These are phyloP conservation scores for Capsicum pubescens DNA, from an alignment of 257 asterid species.

Conservation along the genomic window DNA sequence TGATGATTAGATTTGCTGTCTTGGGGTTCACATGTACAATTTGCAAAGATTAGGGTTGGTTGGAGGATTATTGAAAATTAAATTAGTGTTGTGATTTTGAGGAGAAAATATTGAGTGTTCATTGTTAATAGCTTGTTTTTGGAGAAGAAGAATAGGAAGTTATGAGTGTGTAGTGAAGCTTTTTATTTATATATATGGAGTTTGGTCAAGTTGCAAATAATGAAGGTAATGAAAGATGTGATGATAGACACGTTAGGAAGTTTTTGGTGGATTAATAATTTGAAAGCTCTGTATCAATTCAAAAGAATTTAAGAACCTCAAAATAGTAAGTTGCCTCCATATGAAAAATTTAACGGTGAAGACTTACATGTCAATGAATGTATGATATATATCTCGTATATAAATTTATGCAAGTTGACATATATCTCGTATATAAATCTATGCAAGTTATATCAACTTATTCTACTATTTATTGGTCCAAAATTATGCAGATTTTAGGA, in stretches of 20 bases:
- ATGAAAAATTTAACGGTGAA: not conserved
- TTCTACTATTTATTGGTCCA: not conserved
- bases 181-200: not conserved
- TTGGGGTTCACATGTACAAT: conserved; percentile 37
- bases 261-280: not conserved
- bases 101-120: not conserved
- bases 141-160: not conserved
- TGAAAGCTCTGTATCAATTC: not conserved
- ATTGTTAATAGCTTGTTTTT: not conserved
- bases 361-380: too few species aligned
- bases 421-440: too few species aligned
- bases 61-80: conserved; percentile 19
- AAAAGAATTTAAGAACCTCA: not conserved
- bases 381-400: too few species aligned
- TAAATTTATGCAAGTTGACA: too few species aligned
- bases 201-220: not conserved
- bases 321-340: not conserved
- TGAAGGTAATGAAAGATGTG: not conserved
- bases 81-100: conserved; percentile 1
- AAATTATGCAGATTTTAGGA: not conserved
- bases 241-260: not conserved
- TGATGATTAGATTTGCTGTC: not conserved
- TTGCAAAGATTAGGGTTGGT: conserved; percentile 30
- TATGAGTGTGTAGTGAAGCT: not conserved
- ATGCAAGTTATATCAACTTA: too few species aligned